Evolutionary conservation across 345 rosid species (phyloP).

Genomic region (Eucalyptus dawsonii): DNA sequence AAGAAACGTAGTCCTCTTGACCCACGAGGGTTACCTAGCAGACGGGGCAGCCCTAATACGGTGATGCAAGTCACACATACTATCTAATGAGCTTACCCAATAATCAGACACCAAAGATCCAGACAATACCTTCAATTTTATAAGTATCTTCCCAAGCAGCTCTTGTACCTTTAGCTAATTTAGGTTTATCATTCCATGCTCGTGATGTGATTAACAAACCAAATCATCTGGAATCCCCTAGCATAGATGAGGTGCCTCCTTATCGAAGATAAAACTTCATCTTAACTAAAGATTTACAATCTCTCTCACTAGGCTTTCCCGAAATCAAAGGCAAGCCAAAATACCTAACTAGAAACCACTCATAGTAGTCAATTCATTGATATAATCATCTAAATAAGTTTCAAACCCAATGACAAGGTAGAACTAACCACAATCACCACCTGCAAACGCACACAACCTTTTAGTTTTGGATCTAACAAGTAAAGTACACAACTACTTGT

Average conservation of each 20-base stretch:
- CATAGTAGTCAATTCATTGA: not conserved
- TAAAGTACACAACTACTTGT: too few species aligned
- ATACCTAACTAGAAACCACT: not conserved
- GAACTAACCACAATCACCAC: not conserved
- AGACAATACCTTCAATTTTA: too few species aligned
- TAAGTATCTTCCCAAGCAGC: not conserved
- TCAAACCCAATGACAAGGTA: not conserved
- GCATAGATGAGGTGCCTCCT: not conserved
- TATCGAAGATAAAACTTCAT: not conserved
- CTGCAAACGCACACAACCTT: not conserved
- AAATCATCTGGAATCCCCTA: not conserved
- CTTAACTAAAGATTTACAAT: not conserved
- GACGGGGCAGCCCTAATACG: fast-evolving
- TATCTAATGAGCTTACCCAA: too few species aligned
- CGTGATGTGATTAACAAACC: not conserved
- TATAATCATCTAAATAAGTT: not conserved
- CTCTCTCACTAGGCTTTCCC: not conserved
- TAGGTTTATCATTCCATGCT: not conserved
- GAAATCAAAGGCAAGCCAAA: not conserved
- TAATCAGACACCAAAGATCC: too few species aligned
- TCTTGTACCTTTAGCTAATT: not conserved
- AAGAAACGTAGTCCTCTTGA: too few species aligned
- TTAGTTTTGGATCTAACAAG: not conserved
- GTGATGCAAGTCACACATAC: too few species aligned
- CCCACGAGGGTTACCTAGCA: too few species aligned